phyloP scores from a whole-genome alignment of 192 early-diverging fungal genomes.

The Powellomyces hirtus region DNA sequence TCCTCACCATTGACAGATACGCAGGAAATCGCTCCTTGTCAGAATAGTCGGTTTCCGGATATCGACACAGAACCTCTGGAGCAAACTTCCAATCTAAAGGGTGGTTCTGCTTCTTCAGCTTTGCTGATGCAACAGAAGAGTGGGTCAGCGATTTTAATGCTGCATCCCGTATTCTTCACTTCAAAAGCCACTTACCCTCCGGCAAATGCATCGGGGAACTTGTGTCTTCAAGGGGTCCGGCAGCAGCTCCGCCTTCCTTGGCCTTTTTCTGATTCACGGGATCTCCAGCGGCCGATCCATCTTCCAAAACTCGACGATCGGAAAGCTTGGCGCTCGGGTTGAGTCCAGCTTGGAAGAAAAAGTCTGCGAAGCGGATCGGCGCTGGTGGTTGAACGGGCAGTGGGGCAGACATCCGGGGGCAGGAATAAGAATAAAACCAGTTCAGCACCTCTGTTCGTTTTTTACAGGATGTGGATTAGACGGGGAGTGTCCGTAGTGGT shows the following conservation, averaged over 20 bases:
- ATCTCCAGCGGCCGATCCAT: constrained; percentile 19
- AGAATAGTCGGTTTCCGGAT: constrained; percentile 41
- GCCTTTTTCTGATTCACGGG: background rate
- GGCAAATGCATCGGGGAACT: constrained; percentile 12
- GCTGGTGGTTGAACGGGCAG: constrained; percentile 7
- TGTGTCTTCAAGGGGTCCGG: background rate
- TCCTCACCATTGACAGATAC: constrained; percentile 41
- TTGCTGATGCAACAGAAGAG: constrained; percentile 14
- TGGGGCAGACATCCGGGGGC: background rate
- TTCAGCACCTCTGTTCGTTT: too few relatives aligned
- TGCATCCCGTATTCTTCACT: too few relatives aligned
- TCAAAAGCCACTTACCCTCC: constrained; percentile 9
- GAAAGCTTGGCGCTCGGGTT: constrained; percentile 14
- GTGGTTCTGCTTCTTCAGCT: constrained; percentile 32
- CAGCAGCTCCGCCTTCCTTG: background rate
- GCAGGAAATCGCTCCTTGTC: constrained; percentile 41
- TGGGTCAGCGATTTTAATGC: too few relatives aligned
- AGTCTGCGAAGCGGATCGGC: constrained; percentile 43
- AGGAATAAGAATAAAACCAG: background rate
- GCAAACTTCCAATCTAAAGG: constrained; percentile 44
- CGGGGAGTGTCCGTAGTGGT: too few relatives aligned
- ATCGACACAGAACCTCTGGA: constrained; percentile 34
- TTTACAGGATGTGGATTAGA: too few relatives aligned
- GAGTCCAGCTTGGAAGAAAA: constrained; percentile 48
- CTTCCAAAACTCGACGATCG: constrained; percentile 18